phyloP scores from a whole-genome alignment of 1,139 yeast species.

The Hansenula sp. region DNA sequence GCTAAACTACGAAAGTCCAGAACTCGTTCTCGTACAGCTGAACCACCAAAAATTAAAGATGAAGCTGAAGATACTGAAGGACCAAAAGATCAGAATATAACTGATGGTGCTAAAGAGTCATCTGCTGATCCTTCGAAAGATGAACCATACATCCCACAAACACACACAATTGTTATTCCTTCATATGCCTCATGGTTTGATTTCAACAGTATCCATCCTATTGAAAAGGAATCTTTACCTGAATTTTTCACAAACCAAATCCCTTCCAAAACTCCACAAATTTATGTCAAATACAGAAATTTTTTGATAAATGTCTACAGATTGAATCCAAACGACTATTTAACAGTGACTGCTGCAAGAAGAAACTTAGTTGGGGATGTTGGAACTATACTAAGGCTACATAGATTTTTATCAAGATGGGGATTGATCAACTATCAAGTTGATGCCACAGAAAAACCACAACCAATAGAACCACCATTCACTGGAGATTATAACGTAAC shows the following conservation, averaged over 20 bases:
- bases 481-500: conserved; percentile 66
- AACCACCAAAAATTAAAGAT: not conserved
- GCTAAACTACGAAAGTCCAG: conserved; percentile 2
- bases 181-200: conserved; percentile 92
- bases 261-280: conserved; percentile 82
- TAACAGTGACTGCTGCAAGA: conserved; percentile 91
- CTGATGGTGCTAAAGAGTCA: not conserved
- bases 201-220: conserved; percentile 59
- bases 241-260: conserved; percentile 80
- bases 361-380: conserved; percentile 96
- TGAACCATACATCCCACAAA: conserved; percentile 45
- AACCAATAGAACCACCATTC: conserved; percentile 65
- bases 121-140: conserved; percentile 4
- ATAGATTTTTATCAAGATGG: conserved; percentile 89
- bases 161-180: conserved; percentile 89
- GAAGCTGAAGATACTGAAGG: not conserved
- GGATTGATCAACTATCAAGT: conserved; percentile 95
- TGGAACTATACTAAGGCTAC: conserved; percentile 87
- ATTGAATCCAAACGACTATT: conserved; percentile 86
- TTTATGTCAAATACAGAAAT: conserved; percentile 83
- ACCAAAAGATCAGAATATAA: not conserved
- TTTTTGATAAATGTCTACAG: conserved; percentile 93
- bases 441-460: conserved; percentile 62
- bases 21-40: conserved; percentile 1
- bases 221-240: conserved; percentile 74